Evolutionary conservation across 306 rosid species (phyloP), one percentile per base, ranked within the genome.

Genomic region (Cicer chorassanicum): DNA sequence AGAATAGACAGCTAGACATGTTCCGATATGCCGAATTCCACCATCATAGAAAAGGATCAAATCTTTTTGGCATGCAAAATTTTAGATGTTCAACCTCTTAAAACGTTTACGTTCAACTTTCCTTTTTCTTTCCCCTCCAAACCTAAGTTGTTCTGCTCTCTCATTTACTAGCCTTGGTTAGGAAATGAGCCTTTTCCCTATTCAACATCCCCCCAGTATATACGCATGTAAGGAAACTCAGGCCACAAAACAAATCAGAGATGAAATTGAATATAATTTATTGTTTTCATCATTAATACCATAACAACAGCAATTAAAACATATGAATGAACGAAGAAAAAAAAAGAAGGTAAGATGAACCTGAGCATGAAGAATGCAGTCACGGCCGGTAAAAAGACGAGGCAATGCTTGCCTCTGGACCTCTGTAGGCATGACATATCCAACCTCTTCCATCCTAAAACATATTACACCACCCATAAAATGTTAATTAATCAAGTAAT

Each of bases 341-440:
- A 45, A 10, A 8, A 41, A 5, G 1, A 14, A 24, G 12, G 3
- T 11, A 8, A 73, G 63, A 81, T 29, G 51, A 40, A 93, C 97
- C 96, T 94, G 97, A 38, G 95, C 96, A 84, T 94, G 99, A 80
- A 94, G 95, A 12, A 92, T 84, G 75, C 93, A 90, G 68, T 94
- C 95, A 57, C 75, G 84, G 41, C 97, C 90, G 0, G 96, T 87
- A 56, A 92, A 88, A 49, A 94, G 87, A 41, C 21, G 76, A 42
- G 96, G 93, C 81, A 91, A 78, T 50, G 95, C 95, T 74, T 91
- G 76, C 44, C 73, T 83, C 78, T 94, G 97, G 24, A 90, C 87
- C 48, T 87, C 85, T 12, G 96, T 94, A 57, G 97, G 96, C 48
- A 65, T 51, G 21, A 84, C 80, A 86, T 82, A 92, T 10, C 99